Evolutionary conservation across 805 yeast species (phyloP), one percentile per base, ranked within the genome.

Genomic region (Vanderwaltozyma yarrowii): DNA sequence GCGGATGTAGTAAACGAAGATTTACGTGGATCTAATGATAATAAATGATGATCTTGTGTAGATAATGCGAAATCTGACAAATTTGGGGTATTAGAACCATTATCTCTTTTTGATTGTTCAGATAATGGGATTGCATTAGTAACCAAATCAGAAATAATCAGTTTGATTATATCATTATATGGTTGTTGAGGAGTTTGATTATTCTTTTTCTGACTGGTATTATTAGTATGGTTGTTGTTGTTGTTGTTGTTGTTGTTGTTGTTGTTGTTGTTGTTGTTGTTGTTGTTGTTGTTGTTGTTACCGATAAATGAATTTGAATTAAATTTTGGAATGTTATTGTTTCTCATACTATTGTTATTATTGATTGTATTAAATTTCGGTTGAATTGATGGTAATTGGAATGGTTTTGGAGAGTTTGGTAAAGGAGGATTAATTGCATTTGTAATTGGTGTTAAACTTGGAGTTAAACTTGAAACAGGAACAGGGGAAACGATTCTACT

Each of bases 61-160:
- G 60, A 54, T 20, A 54, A 40, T 7, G 61, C 61, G 35, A 56
- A 53, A 34, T 54, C 58, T 8, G 56, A 47, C 19, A 56, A 36
- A 33, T 37, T 37, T 28, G 36, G 40, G 14, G 24, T 17, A 21
- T 24, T 27, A 3, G 36, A 29, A 13, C 13, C 16, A 30, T n/a
- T n/a, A n/a, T 38, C 55, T 17, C 41, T 42, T 21, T 42, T 41
- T 6, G 49, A 41, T 35, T 56, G 59, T 20, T 52, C 52, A 16
- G 42, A 43, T 19, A 53, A 32, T 2, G 53, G 45, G 12, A 53
- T 45, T 13, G 42, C 42, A 34, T 49, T 46, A 27, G 46, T 45
- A 13, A 53, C 58, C 27, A 50, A 35, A 25, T 56, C 61, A 12
- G 45, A 43, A 11, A 56, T 50, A 4, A 53, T 45, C 1, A 46